phyloP scores from a whole-genome alignment of 306 rosid genomes.

The Fagus crenata region DNA sequence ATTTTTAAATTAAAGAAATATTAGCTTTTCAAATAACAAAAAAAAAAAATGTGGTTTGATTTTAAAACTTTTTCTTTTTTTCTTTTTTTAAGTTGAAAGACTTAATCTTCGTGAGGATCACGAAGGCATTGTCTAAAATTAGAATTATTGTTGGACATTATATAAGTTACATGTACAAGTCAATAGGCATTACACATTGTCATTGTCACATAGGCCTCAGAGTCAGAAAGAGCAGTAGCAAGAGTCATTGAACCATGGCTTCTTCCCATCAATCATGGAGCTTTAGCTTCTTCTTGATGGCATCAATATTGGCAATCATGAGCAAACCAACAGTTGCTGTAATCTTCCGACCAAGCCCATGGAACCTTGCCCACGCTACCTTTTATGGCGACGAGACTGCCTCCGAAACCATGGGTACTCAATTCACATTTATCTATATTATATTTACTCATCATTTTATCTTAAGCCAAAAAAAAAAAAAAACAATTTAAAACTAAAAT shows the following conservation, averaged over 20 bases:
- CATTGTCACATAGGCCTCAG: neutral
- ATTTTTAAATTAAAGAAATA: too few relatives aligned
- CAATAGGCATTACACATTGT: slow-evolving; percentile 30
- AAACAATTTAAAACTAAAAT: neutral
- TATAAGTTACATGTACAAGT: slow-evolving; percentile 38
- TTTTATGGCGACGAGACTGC: slow-evolving; percentile 94
- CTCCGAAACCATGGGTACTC: slow-evolving; percentile 74
- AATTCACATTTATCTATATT: neutral
- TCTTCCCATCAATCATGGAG: slow-evolving; percentile 36
- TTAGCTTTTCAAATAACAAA: neutral
- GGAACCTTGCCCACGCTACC: slow-evolving; percentile 77
- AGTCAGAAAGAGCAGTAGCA: slow-evolving; percentile 4
- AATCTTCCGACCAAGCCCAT: slow-evolving; percentile 57
- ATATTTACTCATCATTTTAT: neutral
- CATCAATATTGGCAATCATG: slow-evolving; percentile 34
- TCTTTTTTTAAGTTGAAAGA: slow-evolving; percentile 20
- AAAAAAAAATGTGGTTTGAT: neutral
- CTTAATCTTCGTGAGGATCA: slow-evolving; percentile 57
- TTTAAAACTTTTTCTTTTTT: neutral
- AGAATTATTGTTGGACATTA: slow-evolving; percentile 24
- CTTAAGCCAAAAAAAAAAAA: neutral
- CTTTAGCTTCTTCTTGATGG: slow-evolving; percentile 33
- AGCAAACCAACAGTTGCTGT: slow-evolving; percentile 13
- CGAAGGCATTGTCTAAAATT: slow-evolving; percentile 28
- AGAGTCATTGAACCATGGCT: slow-evolving; percentile 43